Base-by-base conservation (phyloP, 352 stramenopile species). In the Phytophthora kernoviae region DNA sequence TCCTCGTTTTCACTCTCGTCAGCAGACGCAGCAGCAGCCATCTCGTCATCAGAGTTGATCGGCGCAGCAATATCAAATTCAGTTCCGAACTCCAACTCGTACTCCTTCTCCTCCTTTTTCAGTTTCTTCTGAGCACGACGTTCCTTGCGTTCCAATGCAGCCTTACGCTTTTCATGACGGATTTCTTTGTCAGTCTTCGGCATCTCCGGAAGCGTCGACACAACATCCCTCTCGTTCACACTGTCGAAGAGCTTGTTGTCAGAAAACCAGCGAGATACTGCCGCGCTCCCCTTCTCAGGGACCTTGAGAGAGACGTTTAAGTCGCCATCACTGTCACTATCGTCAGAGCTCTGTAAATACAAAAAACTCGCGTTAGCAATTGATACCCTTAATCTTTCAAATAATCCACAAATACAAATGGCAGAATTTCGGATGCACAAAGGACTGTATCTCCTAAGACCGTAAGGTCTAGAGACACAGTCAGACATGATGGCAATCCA, bases 161-260 rank as follows among this genome's bases (percentile, higher is more conserved):
- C 98, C 56, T 98, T 90, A 15, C 97, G 87, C 70, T 99, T 99
- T 36, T 98, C 94, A 45, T 98, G 91, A 27, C 98, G 96, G 54
- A 98, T 95, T 64, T 99, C 84, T 68, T 99, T 99, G 59, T 99
- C 98, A 0, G 97, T 99, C 74, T 98, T 98, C 0, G 97, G 97
- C 91, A 99, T 99, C 9, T 87, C 84, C 0, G 80, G 71, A 17
- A 91, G 26, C 9, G 49, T 39, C 41, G 67, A 62, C 9, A 69
- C 15, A 0, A 62, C 61, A 2, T 90, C 74, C 37, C 86, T 84
- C 1, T 89, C 72, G 2, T 89, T 76, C 1, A 94, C 80, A 10
- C 79, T 79, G 0, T 92, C 82, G 27, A 96, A 96, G 0, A 96
- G 54, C 46, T 93, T 81, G 71, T 94, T 96, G 45, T 84, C 82